Evolutionary conservation across 2,329 filamentous ascomycete genomes (phyloP).

Genomic region (Paecilomyces variotii): DNA sequence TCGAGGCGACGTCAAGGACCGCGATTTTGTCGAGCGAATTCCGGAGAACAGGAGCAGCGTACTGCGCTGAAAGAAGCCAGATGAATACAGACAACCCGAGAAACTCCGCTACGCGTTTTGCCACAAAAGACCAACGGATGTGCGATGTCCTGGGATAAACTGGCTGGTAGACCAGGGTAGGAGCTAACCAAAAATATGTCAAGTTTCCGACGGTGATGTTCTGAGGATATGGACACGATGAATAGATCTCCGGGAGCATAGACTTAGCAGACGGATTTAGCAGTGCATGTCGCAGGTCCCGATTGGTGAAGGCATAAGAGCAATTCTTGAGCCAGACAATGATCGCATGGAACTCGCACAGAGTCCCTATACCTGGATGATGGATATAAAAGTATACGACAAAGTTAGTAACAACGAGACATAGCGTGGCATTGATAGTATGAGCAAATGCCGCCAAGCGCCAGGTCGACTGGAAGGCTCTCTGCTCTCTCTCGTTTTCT

Average conservation of each 20-base stretch:
- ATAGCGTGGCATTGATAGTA: constrained; percentile 72
- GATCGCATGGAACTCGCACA: constrained; percentile 84
- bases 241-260: constrained; percentile 72
- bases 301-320: constrained; percentile 93
- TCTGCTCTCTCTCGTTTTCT: constrained; percentile 51
- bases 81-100: constrained; percentile 76
- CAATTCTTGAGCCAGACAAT: constrained; percentile 95
- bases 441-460: constrained; percentile 71
- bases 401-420: constrained; percentile 70
- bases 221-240: constrained; percentile 72
- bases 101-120: constrained; percentile 72
- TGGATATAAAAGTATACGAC: constrained; percentile 87
- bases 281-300: constrained; percentile 85
- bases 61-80: constrained; percentile 91
- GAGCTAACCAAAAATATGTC: constrained; percentile 96
- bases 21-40: constrained; percentile 88
- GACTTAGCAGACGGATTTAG: constrained; percentile 65
- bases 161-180: constrained; percentile 92
- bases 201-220: constrained; percentile 88
- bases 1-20: constrained; percentile 68
- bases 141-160: constrained; percentile 79
- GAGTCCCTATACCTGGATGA: constrained; percentile 85
- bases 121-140: constrained; percentile 81
- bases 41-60: constrained; percentile 77
- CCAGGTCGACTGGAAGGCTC: constrained; percentile 68